phyloP scores from a whole-genome alignment of 2,329 filamentous ascomycete genomes.

The Nothophoma quercina region DNA sequence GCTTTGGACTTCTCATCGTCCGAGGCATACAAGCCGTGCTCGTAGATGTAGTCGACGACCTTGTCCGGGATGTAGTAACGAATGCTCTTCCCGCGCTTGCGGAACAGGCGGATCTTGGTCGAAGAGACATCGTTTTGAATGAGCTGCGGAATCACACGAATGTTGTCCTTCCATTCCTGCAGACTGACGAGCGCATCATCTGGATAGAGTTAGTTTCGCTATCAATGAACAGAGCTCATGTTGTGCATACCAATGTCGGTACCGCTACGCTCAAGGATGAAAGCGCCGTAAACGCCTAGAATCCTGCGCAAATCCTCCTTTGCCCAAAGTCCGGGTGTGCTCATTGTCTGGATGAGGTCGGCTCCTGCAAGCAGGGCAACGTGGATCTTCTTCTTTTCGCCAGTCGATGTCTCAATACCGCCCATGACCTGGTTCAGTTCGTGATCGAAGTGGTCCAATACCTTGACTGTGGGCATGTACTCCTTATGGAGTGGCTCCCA shows the following conservation, averaged over 20 bases:
- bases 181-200: conserved; percentile 85
- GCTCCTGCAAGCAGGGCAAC: conserved; percentile 82
- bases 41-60: conserved; percentile 51
- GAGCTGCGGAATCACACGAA: conserved; percentile 86
- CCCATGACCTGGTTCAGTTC: conserved; percentile 83
- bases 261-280: conserved; percentile 86
- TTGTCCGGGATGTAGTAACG: conserved; percentile 52
- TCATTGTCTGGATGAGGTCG: conserved; percentile 61
- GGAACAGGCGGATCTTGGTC: conserved; percentile 80
- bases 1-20: conserved; percentile 48
- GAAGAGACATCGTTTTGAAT: conserved; percentile 87
- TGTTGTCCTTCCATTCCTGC: conserved; percentile 83
- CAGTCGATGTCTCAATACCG: conserved; percentile 74
- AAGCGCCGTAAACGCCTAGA: conserved; percentile 80
- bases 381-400: conserved; percentile 71
- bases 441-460: conserved; percentile 88
- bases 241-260: conserved; percentile 70
- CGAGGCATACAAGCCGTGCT: conserved; percentile 49
- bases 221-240: background rate
- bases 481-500: conserved; percentile 82
- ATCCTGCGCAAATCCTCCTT: conserved; percentile 87
- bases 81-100: conserved; percentile 52
- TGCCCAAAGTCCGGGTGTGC: conserved; percentile 74
- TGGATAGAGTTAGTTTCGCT: conserved; percentile 23
- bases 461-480: conserved; percentile 87